A percentile compares a stretch with the other conserved stretches of the same genome.
These are phyloP conservation scores for Cystobasidium tubakii DNA, from an alignment of 768 basidiomycete species.

Conservation along the genomic window DNA sequence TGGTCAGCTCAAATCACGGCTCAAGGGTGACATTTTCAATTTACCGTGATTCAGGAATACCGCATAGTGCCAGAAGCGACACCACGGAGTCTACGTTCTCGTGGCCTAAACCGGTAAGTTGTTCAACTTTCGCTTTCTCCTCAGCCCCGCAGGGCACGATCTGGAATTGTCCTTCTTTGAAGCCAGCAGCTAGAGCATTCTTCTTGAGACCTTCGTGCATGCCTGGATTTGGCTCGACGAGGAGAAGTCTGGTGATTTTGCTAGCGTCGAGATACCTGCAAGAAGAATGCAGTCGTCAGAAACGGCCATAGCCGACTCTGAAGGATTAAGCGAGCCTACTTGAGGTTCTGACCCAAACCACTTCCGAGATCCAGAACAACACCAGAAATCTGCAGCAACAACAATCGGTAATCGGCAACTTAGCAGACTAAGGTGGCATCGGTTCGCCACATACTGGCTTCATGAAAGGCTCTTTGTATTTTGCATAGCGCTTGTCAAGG, in stretches of 20 bases:
- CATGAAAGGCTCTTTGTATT: constrained; percentile 27
- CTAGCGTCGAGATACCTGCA: constrained; percentile 21
- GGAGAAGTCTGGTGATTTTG: constrained; percentile 17
- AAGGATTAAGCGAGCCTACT: neutral
- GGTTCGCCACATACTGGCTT: neutral
- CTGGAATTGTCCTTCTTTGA: constrained; percentile 20
- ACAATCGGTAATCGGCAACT: neutral
- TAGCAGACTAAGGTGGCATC: neutral
- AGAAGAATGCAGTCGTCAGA: neutral
- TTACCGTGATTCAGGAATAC: constrained; percentile 29
- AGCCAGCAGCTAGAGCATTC: constrained; percentile 25
- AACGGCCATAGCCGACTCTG: neutral
- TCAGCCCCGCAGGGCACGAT: constrained; percentile 27
- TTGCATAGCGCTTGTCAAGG: constrained; percentile 27
- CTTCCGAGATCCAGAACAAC: constrained; percentile 30
- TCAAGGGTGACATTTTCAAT: neutral
- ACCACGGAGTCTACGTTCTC: constrained; percentile 26
- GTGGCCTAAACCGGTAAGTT: constrained; percentile 17
- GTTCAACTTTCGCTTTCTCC: constrained; percentile 13
- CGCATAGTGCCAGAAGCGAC: constrained; percentile 19
- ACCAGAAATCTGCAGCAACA: neutral
- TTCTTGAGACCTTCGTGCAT: constrained; percentile 19
- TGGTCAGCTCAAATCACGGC: neutral
- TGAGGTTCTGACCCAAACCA: constrained; percentile 18
- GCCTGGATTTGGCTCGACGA: constrained; percentile 30